Percentiles rank a stretch among this genome's conserved stretches.
Evolutionary conservation across 148 eudicot species (phyloP).

Genomic region (Camellia lanceoleosa): DNA sequence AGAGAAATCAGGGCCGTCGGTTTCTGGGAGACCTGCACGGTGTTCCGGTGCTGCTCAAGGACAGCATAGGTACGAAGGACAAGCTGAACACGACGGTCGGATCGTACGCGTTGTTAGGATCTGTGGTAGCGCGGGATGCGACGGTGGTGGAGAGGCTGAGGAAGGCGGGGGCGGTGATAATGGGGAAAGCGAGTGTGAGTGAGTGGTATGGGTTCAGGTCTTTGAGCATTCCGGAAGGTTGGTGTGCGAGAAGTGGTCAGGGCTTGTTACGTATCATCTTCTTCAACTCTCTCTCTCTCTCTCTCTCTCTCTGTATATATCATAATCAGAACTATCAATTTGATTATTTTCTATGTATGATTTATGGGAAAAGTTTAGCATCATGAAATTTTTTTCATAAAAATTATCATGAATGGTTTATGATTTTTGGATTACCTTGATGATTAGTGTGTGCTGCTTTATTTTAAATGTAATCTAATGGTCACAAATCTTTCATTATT

Average conservation of each 20-base stretch:
- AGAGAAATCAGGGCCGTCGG: background rate
- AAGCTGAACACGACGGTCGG: slow-evolving; percentile 65
- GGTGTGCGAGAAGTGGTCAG: slow-evolving; percentile 66
- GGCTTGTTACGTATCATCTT: slow-evolving; percentile 27
- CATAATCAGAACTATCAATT: too few species aligned
- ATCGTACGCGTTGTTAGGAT: slow-evolving; percentile 66
- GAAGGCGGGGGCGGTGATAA: slow-evolving; percentile 45
- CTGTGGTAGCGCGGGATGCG: slow-evolving; percentile 57
- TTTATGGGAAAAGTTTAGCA: too few species aligned
- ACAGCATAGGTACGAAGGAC: slow-evolving; percentile 51
- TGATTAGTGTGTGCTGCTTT: too few species aligned
- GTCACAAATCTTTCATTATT: too few species aligned
- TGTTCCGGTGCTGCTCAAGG: slow-evolving; percentile 67
- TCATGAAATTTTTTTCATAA: too few species aligned
- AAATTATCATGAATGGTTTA: too few species aligned
- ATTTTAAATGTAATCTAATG: too few species aligned
- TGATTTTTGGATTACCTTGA: too few species aligned
- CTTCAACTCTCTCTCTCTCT: too few species aligned
- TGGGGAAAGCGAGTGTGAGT: slow-evolving; percentile 63
- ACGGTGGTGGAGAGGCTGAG: slow-evolving; percentile 57
- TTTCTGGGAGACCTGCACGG: slow-evolving; percentile 47
- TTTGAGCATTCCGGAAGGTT: slow-evolving; percentile 46
- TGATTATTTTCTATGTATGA: too few species aligned
- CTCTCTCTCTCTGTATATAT: too few species aligned
- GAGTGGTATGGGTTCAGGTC: slow-evolving; percentile 63